A percentile compares a stretch with the other conserved stretches of the same genome.
Conservation (phyloP, 495 filamentous ascomycete genomes). For the Saxophila tyrrhenica region DNA sequence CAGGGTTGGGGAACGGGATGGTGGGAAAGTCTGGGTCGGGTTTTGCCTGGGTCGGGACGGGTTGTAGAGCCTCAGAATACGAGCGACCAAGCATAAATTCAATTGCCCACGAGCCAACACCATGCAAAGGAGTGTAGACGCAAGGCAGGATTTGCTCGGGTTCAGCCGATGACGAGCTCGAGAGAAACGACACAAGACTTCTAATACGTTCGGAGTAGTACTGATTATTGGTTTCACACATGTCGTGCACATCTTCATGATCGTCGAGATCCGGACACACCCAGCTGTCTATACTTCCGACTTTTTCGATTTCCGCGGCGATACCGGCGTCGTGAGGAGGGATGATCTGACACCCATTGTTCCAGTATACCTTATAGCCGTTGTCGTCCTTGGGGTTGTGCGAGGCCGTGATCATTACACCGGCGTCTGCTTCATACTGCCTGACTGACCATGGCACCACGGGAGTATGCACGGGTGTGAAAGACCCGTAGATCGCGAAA, state of each 20-base stretch:
- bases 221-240: conserved; percentile 26
- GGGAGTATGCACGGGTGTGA: conserved; percentile 47
- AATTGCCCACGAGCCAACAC: conserved; percentile 46
- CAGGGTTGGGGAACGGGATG: conserved; percentile 60
- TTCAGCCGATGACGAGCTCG: neutral
- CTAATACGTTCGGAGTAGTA: conserved; percentile 23
- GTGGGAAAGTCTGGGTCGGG: conserved; percentile 63
- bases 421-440: conserved; percentile 46
- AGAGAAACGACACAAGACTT: conserved; percentile 3
- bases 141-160: conserved; percentile 30
- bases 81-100: conserved; percentile 38
- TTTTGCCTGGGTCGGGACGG: conserved; percentile 33
- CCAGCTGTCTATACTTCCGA: conserved; percentile 45
- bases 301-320: conserved; percentile 45
- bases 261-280: conserved; percentile 30
- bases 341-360: conserved; percentile 60
- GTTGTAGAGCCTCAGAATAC: conserved; percentile 16
- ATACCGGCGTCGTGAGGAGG: conserved; percentile 54
- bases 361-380: conserved; percentile 65
- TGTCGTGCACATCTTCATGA: conserved; percentile 28
- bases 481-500: conserved; percentile 53
- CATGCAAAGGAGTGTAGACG: conserved; percentile 63
- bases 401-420: conserved; percentile 63
- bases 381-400: conserved; percentile 64
- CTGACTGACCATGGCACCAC: conserved; percentile 57